These are phyloP conservation scores for Pluteus cervinus DNA, from an alignment of 768 basidiomycete genomes.

Conservation along the genomic window DNA sequence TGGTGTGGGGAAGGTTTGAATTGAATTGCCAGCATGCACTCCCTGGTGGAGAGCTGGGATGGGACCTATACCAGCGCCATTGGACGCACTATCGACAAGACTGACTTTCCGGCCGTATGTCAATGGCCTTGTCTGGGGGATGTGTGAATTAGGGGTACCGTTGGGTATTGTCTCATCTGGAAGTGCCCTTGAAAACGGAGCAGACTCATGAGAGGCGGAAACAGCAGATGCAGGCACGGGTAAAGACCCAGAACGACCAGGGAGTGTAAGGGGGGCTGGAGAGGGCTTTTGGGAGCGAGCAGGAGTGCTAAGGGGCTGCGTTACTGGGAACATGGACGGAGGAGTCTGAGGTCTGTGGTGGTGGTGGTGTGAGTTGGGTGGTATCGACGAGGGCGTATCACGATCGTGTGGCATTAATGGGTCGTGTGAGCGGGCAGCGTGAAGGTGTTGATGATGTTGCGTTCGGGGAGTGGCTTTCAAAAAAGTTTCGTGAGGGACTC, in stretches of 20 bases:
- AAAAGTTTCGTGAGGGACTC: conserved; percentile 9
- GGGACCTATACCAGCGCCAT: no score
- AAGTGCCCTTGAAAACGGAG: conserved; percentile 20
- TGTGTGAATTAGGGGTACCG: no score
- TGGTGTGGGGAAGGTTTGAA: conserved; percentile 6
- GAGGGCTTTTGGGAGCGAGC: conserved; percentile 24
- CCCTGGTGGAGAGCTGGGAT: conserved; percentile 15
- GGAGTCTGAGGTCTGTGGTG: conserved; percentile 15
- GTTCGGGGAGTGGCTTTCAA: conserved; percentile 23
- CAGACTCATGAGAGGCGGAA: conserved; percentile 24
- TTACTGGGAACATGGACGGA: conserved; percentile 13
- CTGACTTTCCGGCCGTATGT: no score
- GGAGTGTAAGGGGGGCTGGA: conserved; percentile 33
- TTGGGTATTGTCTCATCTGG: no score
- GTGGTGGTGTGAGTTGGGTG: conserved; percentile 12
- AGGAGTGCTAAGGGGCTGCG: conserved; percentile 19
- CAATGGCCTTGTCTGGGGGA: no score
- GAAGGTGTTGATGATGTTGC: conserved; percentile 23
- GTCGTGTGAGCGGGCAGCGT: conserved; percentile 36
- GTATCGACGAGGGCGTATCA: conserved; percentile 18
- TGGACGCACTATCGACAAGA: no score
- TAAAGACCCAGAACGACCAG: conserved; percentile 29
- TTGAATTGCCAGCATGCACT: conserved; percentile 12
- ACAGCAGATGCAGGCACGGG: conserved; percentile 23
- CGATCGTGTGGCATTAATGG: conserved; percentile 23